Evolutionary conservation across 176 grass and related monocot genomes (phyloP).

Genomic region (Oryza glumipatula): DNA sequence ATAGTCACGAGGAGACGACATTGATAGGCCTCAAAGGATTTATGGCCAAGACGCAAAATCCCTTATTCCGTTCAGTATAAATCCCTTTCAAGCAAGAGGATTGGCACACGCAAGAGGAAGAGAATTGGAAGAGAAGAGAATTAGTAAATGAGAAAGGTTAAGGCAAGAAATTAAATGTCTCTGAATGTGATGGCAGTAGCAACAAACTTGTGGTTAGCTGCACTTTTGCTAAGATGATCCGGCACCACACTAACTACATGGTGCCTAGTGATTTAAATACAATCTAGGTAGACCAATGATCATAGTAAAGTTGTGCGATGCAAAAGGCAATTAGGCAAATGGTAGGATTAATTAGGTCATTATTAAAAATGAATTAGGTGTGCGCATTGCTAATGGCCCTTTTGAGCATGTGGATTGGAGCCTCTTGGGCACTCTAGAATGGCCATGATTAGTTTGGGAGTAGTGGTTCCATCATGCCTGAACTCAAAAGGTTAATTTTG

Average conservation of each 20-base stretch:
- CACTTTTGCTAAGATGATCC: background rate
- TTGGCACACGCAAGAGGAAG: background rate
- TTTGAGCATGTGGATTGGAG: background rate
- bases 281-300: background rate
- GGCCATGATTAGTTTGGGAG: background rate
- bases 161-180: background rate
- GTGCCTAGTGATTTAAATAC: background rate
- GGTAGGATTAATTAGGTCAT: background rate
- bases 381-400: background rate
- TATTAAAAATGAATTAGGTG: constrained; percentile 6
- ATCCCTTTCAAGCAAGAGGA: constrained; percentile 31
- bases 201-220: background rate
- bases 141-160: no score
- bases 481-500: background rate
- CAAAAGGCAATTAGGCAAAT: background rate
- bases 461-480: background rate
- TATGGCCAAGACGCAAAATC: constrained; percentile 11
- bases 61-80: constrained; percentile 14
- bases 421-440: background rate
- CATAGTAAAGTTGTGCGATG: background rate
- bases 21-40: constrained; percentile 21
- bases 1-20: constrained; percentile 43
- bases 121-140: no score
- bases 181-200: background rate
- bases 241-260: background rate